These are phyloP conservation scores for Plantago ovata DNA, from an alignment of 257 asterid genomes.

Conservation along the genomic window DNA sequence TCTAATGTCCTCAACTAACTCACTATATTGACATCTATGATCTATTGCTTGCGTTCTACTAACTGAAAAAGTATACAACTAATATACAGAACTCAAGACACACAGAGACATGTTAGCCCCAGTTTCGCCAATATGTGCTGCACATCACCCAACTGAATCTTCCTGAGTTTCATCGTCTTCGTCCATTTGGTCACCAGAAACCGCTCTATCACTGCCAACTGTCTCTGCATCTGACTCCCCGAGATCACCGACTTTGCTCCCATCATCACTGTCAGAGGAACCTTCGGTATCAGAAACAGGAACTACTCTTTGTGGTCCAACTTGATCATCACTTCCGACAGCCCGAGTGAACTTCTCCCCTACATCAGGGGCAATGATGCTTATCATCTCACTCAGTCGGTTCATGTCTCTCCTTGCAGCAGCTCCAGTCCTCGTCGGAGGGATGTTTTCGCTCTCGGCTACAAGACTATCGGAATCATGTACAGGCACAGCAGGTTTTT, in stretches of 20 bases:
- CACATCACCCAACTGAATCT: slow-evolving; percentile 45
- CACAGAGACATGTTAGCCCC: neutral
- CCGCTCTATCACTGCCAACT: slow-evolving; percentile 34
- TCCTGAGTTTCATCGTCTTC: slow-evolving; percentile 61
- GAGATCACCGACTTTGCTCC: slow-evolving; percentile 21
- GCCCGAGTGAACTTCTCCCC: slow-evolving; percentile 62
- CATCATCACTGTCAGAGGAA: slow-evolving; percentile 37
- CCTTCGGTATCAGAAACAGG: slow-evolving; percentile 60
- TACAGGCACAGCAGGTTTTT: slow-evolving; percentile 27
- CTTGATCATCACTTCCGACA: slow-evolving; percentile 37
- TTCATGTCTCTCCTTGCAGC: slow-evolving; percentile 37
- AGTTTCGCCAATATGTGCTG: neutral
- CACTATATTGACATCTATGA: no score
- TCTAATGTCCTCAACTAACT: no score
- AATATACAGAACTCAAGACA: slow-evolving; percentile 9
- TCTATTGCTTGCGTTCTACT: no score
- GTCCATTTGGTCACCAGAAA: slow-evolving; percentile 39
- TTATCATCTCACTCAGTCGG: slow-evolving; percentile 66
- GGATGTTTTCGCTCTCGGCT: slow-evolving; percentile 60
- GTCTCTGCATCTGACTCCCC: slow-evolving; percentile 62
- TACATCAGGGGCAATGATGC: slow-evolving; percentile 66
- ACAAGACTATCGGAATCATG: slow-evolving; percentile 55
- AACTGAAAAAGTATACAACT: neutral
- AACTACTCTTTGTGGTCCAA: slow-evolving; percentile 36
- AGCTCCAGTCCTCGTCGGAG: slow-evolving; percentile 36